These are phyloP conservation scores for Datura wrightii DNA, from an alignment of 257 asterid genomes.

Conservation along the genomic window DNA sequence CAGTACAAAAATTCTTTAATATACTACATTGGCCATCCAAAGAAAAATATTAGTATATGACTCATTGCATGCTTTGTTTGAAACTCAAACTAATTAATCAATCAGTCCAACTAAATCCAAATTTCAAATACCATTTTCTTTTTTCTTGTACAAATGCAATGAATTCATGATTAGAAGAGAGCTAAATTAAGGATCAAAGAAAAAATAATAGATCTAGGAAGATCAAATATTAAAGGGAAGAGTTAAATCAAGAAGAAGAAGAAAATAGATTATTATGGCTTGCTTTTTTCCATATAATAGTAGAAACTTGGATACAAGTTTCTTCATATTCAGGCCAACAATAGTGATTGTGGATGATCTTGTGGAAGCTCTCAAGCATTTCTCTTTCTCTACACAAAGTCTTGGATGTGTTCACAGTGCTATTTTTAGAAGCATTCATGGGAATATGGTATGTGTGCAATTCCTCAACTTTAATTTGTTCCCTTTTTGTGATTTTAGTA, in stretches of 20 bases:
- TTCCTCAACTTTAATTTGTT: background rate
- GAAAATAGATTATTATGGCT: constrained; percentile 43
- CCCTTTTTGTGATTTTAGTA: background rate
- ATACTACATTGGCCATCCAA: background rate
- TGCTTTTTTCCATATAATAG: constrained; percentile 69
- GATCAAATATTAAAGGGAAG: background rate
- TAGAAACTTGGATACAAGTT: constrained; percentile 60
- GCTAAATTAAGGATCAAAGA: background rate
- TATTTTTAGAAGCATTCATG: constrained; percentile 70
- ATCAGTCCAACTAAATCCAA: background rate
- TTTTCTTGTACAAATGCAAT: constrained; percentile 1
- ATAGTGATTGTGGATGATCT: constrained; percentile 55
- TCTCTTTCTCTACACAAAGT: constrained; percentile 49
- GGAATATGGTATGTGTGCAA: constrained; percentile 54
- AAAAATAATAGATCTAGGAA: background rate
- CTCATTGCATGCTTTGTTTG: constrained; percentile 7
- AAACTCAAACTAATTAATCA: background rate
- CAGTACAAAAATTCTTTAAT: background rate
- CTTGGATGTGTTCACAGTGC: constrained; percentile 76
- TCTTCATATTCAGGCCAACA: constrained; percentile 62
- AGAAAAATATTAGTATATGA: background rate
- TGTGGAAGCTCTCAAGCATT: constrained; percentile 48
- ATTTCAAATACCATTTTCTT: background rate
- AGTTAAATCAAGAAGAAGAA: background rate
- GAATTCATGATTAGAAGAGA: background rate